Conservation (phyloP, 2,329 filamentous ascomycete genomes). For the Ampelomyces quisqualis region DNA sequence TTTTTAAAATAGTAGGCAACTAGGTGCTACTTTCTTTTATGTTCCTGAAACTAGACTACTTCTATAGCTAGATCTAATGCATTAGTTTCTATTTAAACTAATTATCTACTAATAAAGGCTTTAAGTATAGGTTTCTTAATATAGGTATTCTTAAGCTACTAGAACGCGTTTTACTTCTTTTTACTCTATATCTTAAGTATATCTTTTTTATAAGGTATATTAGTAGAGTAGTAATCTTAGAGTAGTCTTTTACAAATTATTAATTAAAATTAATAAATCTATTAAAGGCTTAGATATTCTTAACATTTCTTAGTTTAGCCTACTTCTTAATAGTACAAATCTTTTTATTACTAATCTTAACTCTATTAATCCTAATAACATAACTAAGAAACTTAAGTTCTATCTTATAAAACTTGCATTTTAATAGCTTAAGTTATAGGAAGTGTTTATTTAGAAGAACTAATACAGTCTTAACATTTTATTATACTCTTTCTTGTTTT, state of each 20-base stretch:
- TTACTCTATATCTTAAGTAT: neutral
- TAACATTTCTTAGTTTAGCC: slow-evolving; percentile 1
- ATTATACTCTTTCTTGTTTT: neutral
- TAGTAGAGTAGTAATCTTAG: slow-evolving; percentile 1
- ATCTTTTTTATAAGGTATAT: slow-evolving; percentile 5
- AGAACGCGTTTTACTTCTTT: neutral
- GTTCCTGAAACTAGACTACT: neutral
- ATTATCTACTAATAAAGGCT: slow-evolving; percentile 1
- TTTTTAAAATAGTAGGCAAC: slow-evolving; percentile 5
- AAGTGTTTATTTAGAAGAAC: neutral
- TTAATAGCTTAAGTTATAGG: neutral
- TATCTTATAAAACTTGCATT: neutral
- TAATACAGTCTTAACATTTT: neutral
- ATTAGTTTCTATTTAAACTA: slow-evolving; percentile 1
- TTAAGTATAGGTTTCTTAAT: slow-evolving; percentile 1
- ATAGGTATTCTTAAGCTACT: slow-evolving; percentile 1
- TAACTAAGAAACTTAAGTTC: slow-evolving; percentile 8
- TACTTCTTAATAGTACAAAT: slow-evolving; percentile 6
- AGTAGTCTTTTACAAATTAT: slow-evolving; percentile 5
- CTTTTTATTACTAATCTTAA: slow-evolving; percentile 4
- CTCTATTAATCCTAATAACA: slow-evolving; percentile 7
- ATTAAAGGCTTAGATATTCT: slow-evolving; percentile 7
- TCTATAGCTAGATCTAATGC: slow-evolving; percentile 1
- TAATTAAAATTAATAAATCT: slow-evolving; percentile 12
- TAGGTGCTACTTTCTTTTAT: slow-evolving; percentile 4